Conservation (phyloP, 2,329 filamentous ascomycete species). For the Anisogramma anomala region DNA sequence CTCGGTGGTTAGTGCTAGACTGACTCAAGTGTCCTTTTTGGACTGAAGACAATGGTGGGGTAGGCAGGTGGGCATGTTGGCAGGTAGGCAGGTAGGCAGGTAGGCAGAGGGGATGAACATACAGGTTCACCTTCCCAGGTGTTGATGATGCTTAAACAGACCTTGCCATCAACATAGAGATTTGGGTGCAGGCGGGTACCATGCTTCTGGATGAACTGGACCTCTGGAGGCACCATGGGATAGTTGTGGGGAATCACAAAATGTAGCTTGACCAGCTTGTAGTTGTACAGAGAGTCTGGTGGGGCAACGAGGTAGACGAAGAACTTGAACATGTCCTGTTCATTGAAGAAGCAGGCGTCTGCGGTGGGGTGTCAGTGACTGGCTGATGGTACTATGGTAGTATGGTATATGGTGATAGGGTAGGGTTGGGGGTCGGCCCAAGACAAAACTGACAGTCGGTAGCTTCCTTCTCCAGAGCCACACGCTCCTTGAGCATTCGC, state of each 20-base stretch:
- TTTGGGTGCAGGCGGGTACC: conserved; percentile 15
- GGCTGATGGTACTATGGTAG: too few species aligned
- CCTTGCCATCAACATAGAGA: conserved; percentile 14
- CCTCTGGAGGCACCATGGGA: conserved; percentile 13
- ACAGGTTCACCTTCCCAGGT: conserved; percentile 13
- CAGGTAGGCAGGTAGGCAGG: too few species aligned
- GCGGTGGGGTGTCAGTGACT: not conserved
- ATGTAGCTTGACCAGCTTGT: conserved; percentile 15
- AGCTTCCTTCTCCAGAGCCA: not conserved
- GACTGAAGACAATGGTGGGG: too few species aligned
- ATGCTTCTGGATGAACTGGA: conserved; percentile 14
- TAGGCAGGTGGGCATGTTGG: too few species aligned
- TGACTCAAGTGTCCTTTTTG: too few species aligned
- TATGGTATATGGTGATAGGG: too few species aligned
- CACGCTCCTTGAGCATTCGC: not conserved
- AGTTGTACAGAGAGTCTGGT: conserved; percentile 12
- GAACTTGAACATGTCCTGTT: conserved; percentile 13
- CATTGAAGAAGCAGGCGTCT: conserved; percentile 9
- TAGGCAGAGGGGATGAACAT: too few species aligned
- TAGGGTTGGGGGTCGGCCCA: too few species aligned
- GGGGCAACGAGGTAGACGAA: conserved; percentile 13
- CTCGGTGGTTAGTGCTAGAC: too few species aligned
- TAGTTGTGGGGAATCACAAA: conserved; percentile 14
- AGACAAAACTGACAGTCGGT: not conserved
- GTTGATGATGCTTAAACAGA: conserved; percentile 15